phyloP scores from a whole-genome alignment of 345 rosid genomes.

The Aquilaria yunnanensis region DNA sequence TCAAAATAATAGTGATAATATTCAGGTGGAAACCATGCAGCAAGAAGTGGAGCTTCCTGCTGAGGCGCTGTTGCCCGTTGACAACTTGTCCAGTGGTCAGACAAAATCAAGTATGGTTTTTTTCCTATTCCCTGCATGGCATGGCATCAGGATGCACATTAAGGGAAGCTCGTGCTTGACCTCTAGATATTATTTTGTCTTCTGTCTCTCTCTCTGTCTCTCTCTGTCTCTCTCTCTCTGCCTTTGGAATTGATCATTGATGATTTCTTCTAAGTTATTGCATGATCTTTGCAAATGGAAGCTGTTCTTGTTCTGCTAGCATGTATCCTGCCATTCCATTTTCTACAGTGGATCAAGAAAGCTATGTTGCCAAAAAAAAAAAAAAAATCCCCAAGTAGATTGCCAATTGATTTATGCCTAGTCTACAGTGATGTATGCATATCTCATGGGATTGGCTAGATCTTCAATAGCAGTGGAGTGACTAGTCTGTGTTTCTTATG shows the following conservation, averaged over 20 bases:
- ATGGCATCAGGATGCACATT: constrained; percentile 6
- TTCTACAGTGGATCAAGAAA: neutral
- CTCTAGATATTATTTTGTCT: no score
- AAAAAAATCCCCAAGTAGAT: neutral
- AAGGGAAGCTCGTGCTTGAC: no score
- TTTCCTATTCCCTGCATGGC: constrained; percentile 7
- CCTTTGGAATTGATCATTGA: neutral
- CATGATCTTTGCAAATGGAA: constrained; percentile 3
- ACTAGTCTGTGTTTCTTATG: no score
- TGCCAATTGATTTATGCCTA: no score
- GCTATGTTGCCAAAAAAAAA: neutral
- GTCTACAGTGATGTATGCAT: no score
- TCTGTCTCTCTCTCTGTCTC: no score
- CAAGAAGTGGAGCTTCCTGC: constrained; percentile 27
- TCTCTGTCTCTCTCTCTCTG: neutral
- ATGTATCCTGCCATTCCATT: neutral
- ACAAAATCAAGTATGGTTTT: constrained; percentile 35
- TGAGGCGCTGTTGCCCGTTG: constrained; percentile 14
- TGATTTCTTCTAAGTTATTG: neutral
- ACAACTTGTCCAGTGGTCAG: constrained; percentile 19
- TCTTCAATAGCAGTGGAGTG: no score
- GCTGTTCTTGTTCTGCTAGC: constrained; percentile 1
- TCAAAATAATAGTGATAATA: constrained; percentile 16
- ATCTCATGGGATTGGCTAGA: no score
- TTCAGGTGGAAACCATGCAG: constrained; percentile 28